Evolutionary conservation across 306 rosid species (phyloP).

Genomic region (Neltuma alba): DNA sequence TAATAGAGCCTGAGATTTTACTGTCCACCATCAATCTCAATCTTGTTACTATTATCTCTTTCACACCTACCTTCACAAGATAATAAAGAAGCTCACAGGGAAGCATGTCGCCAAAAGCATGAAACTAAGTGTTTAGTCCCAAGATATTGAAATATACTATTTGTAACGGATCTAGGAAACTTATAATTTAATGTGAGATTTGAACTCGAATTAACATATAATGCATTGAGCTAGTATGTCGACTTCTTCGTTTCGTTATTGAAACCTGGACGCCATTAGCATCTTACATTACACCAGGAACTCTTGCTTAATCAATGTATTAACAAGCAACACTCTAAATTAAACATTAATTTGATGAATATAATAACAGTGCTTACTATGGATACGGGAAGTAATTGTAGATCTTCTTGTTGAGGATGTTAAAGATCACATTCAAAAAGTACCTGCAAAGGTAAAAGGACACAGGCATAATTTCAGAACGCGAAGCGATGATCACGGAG

Average conservation of each 20-base stretch:
- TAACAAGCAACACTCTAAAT: not conserved
- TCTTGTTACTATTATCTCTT: not conserved
- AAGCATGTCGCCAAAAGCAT: not conserved
- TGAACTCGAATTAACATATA: not conserved
- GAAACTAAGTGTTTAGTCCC: not conserved
- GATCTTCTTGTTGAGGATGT: slow-evolving; percentile 94
- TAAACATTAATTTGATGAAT: not conserved
- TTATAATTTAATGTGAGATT: not conserved
- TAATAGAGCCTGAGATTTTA: not conserved
- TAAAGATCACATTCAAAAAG: slow-evolving; percentile 91
- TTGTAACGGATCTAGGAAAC: not conserved
- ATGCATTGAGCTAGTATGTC: not conserved
- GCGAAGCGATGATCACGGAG: slow-evolving; percentile 8
- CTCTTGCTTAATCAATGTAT: slow-evolving; percentile 4
- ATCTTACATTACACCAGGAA: not conserved
- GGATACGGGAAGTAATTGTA: slow-evolving; percentile 97
- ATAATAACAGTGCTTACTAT: slow-evolving; percentile 53
- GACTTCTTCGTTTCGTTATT: not conserved
- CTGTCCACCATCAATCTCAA: not conserved
- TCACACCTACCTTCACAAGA: not conserved
- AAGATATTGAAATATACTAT: not conserved
- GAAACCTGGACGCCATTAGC: not conserved
- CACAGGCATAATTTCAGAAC: slow-evolving; percentile 25
- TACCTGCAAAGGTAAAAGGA: slow-evolving; percentile 62
- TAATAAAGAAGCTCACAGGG: not conserved